Base-by-base conservation (phyloP, 1,139 yeast genomes). In the Citeromyces siamensis region DNA sequence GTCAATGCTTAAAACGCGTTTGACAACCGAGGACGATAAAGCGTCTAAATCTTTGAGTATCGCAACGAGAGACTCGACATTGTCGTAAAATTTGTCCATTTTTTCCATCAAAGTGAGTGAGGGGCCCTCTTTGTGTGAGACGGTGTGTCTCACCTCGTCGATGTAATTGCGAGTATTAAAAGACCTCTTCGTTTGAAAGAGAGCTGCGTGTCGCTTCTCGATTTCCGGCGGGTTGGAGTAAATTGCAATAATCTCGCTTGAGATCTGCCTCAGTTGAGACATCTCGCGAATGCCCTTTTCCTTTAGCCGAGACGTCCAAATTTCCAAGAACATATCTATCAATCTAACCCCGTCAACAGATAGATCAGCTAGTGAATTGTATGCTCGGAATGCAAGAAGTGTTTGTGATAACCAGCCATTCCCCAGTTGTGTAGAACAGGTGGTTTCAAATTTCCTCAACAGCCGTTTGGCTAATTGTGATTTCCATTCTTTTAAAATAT, bases 1-100 rank as follows among this genome's bases (percentile, higher is more conserved):
- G 41, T 56, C 60, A 28, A 54, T 45, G 8, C 59, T 50, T 19
- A 55, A 38, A 2, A 52, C 42, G 10, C 56, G 59, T 35, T 50
- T 53, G 2, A 36, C 31, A 19, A 55, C 32, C 4, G 41, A 35
- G 1, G 29, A 28, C 2, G 49, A 39, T 14, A 50, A 38, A 5
- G 40, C 40, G 2, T 42, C 38, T 3, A 54, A 27, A 3, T 42
- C 40, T 14, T 41, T 46, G 5, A 52, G 32, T 2, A 56, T 45
- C 2, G 34, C 38, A 10, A 46, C 32, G 3, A 46, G 38, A 3
- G 40, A 29, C 4, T 35, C 39, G 6, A 48, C 38, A 5, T 36
- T 38, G 2, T 21, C 21, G 32, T 43, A 47, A 39, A 48, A 52
- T 6, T 23, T 27, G 13, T 41, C 45, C 12, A 52, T 37, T 12